Evolutionary conservation across 768 basidiomycete genomes (phyloP), one percentile per base, ranked within the genome.

Genomic region (Pholiota molesta): DNA sequence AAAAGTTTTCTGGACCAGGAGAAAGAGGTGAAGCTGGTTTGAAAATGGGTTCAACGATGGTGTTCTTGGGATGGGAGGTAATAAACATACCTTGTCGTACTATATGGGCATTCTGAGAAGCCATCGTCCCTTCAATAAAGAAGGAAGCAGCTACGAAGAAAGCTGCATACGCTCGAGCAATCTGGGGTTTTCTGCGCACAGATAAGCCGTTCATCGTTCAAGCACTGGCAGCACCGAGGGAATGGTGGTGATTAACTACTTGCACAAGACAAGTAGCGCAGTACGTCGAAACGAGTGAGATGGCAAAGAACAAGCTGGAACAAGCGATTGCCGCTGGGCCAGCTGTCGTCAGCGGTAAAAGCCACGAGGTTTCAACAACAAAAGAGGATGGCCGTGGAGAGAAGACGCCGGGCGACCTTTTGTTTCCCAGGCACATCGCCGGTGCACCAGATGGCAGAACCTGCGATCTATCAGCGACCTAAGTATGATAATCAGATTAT

Each of bases 51-150:
- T 23, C 19, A 55, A 26, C 35, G 21, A 42, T 5, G 23, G 28
- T 4, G 44, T 21, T 29, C 17, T 6, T 10, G 17, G 16, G 6
- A 31, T 11, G 13, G 26, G 33, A 14, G n/a, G 8, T 39, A 10
- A 26, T 49, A 4, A 49, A 47, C 60, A 49, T 51, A 62, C 60
- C 59, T 66, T 60, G 59, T 53, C 59, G 35, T 19, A 53, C 52
- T 2, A 62, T 45, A 28, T 45, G 58, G 5, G 26, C 54, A 35
- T 60, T 23, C n/a, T 40, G 40, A 21, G 28, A 28, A 59, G 66
- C 61, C 67, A 65, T 65, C 62, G 61, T 53, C 60, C 64, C 68
- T 68, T 71, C 65, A 70, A 59, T 39, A 39, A 73, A 71, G 69
- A 67, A 69, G 66, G 65, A 69, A 55, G 63, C 55, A 53, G 52